A percentile compares a stretch with the other conserved stretches of the same genome.
These are phyloP conservation scores for Tremella mesenterica DNA, from an alignment of 768 basidiomycete genomes.

Conservation along the genomic window DNA sequence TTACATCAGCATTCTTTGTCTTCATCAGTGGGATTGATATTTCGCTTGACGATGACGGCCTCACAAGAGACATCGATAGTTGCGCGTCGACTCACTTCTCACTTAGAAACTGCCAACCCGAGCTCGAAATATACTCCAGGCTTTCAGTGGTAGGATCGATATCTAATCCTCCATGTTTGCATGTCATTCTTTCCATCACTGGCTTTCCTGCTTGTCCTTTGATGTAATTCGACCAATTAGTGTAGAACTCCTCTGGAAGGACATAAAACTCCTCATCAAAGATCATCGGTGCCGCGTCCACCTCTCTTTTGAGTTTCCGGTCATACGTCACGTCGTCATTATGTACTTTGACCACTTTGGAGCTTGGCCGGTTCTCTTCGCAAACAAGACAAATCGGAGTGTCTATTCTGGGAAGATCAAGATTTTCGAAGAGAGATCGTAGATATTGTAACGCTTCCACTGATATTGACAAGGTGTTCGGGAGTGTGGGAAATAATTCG, in stretches of 20 bases:
- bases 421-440: slow-evolving; percentile 9
- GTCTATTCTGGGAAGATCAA: slow-evolving; percentile 14
- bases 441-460: not conserved
- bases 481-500: slow-evolving; percentile 1
- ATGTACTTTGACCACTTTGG: slow-evolving; percentile 7
- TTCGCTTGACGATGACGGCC: too few relatives aligned
- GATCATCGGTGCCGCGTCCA: slow-evolving; percentile 2
- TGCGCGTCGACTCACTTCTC: not conserved
- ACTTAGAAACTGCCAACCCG: slow-evolving; percentile 11
- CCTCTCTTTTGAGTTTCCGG: not conserved
- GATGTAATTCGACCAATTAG: slow-evolving; percentile 10
- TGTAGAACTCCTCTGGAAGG: slow-evolving; percentile 10
- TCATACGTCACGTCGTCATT: not conserved
- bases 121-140: not conserved
- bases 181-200: slow-evolving; percentile 4
- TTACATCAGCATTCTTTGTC: not conserved
- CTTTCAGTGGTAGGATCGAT: slow-evolving; percentile 19
- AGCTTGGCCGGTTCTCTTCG: too few relatives aligned
- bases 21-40: too few relatives aligned
- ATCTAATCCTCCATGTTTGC: slow-evolving; percentile 21
- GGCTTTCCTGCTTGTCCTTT: slow-evolving; percentile 3
- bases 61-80: not conserved
- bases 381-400: slow-evolving; percentile 5
- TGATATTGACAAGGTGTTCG: not conserved
- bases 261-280: slow-evolving; percentile 15